Conservation (phyloP, 2,329 filamentous ascomycete genomes). For the Paradendryphiella salina region DNA sequence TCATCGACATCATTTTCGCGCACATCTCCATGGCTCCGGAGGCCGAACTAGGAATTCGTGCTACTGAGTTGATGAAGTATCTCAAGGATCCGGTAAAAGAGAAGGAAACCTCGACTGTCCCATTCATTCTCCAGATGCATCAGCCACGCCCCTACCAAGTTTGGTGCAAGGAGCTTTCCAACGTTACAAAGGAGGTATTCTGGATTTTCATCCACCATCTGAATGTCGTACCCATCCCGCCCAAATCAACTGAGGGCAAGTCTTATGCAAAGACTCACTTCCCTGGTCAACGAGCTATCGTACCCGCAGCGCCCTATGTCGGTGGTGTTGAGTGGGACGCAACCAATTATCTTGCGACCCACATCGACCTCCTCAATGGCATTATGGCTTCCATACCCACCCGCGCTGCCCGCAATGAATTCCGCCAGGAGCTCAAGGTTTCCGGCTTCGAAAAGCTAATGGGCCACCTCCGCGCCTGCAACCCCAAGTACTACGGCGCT, state of each 20-base stretch:
- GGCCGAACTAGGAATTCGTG: conserved; percentile 67
- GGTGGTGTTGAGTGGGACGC: conserved; percentile 99
- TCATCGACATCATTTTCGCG: conserved; percentile 85
- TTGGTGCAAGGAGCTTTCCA: conserved; percentile 90
- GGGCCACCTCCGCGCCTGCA: conserved; percentile 83
- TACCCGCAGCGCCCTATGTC: conserved; percentile 92
- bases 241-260: conserved; percentile 38
- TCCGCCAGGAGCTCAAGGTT: conserved; percentile 76
- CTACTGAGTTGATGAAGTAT: conserved; percentile 74
- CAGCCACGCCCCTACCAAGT: conserved; percentile 84
- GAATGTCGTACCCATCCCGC: conserved; percentile 74
- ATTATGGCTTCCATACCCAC: conserved; percentile 80
- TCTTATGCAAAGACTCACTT: conserved; percentile 69
- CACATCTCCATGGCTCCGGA: conserved; percentile 69
- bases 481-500: conserved; percentile 94
- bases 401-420: conserved; percentile 68
- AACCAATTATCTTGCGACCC: conserved; percentile 91
- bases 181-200: conserved; percentile 96
- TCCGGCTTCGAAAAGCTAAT: conserved; percentile 92
- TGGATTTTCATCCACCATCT: conserved; percentile 98
- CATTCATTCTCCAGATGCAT: conserved; percentile 88
- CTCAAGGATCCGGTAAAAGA: conserved; percentile 74
- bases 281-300: conserved; percentile 81
- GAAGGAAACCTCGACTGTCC: conserved; percentile 74
- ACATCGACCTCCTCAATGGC: conserved; percentile 90